Conservation (phyloP, 1,284 basidiomycete species). For the Boletus semigastroideus region DNA sequence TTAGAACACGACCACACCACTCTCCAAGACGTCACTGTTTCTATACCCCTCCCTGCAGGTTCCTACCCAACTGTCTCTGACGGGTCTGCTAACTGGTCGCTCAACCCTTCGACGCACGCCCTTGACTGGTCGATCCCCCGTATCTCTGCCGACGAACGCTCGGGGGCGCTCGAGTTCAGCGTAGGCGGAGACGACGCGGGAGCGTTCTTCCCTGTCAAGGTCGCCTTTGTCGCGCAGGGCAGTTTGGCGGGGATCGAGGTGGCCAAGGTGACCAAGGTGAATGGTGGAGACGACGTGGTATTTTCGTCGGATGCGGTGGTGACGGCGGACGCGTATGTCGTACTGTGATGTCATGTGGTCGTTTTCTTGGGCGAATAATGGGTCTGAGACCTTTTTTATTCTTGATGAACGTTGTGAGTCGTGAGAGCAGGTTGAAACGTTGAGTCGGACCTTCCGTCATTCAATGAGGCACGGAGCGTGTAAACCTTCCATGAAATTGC, state of each 20-base stretch:
- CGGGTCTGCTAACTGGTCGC: slow-evolving; percentile 70
- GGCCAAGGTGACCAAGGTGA: slow-evolving; percentile 55
- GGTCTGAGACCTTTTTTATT: background rate
- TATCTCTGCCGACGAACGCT: slow-evolving; percentile 59
- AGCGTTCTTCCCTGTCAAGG: slow-evolving; percentile 91
- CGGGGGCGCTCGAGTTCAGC: slow-evolving; percentile 86
- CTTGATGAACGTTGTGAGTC: too few relatives aligned
- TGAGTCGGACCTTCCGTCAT: too few relatives aligned
- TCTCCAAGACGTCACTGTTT: slow-evolving; percentile 84
- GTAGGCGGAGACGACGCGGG: slow-evolving; percentile 82
- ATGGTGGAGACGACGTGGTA: slow-evolving; percentile 57
- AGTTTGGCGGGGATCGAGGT: slow-evolving; percentile 74
- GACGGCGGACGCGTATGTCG: slow-evolving; percentile 69
- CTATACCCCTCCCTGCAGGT: slow-evolving; percentile 87
- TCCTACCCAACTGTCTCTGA: slow-evolving; percentile 85
- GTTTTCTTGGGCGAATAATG: background rate
- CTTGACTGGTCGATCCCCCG: slow-evolving; percentile 81
- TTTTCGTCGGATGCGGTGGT: slow-evolving; percentile 81
- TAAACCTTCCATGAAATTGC: too few relatives aligned
- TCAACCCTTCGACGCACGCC: slow-evolving; percentile 76
- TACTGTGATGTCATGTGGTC: slow-evolving; percentile 34
- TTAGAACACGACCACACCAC: slow-evolving; percentile 82
- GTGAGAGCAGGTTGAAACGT: too few relatives aligned
- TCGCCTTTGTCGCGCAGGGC: slow-evolving; percentile 79
- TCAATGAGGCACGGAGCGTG: too few relatives aligned